Evolutionary conservation across 768 basidiomycete genomes (phyloP).

Genomic region (Clathrus columnatus): DNA sequence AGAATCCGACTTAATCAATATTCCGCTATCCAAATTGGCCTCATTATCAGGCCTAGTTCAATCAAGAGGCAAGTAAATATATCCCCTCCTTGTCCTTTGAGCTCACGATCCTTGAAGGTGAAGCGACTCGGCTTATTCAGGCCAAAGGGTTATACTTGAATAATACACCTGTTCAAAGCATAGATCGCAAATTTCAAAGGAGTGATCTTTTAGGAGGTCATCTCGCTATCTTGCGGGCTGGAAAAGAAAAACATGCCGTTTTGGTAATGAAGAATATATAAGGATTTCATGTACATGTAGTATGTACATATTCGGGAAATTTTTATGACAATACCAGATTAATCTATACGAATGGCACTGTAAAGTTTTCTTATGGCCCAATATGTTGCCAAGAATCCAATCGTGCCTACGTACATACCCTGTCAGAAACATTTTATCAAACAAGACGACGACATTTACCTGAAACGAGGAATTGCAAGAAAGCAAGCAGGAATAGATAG

Average conservation of each 20-base stretch:
- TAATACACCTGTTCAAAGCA: slow-evolving; percentile 44
- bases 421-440: slow-evolving; percentile 5
- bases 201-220: slow-evolving; percentile 50
- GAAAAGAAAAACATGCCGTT: slow-evolving; percentile 63
- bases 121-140: slow-evolving; percentile 51
- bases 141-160: slow-evolving; percentile 71
- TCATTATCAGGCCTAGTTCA: slow-evolving; percentile 46
- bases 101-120: slow-evolving; percentile 34
- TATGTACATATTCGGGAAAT: slow-evolving; percentile 1
- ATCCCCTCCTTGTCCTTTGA: background rate
- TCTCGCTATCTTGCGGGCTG: slow-evolving; percentile 60
- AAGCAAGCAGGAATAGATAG: slow-evolving; percentile 72
- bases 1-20: slow-evolving; percentile 41
- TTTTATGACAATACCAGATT: slow-evolving; percentile 8
- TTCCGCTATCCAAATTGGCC: slow-evolving; percentile 53
- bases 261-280: slow-evolving; percentile 30
- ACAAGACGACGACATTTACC: slow-evolving; percentile 37
- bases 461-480: slow-evolving; percentile 84
- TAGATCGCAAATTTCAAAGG: slow-evolving; percentile 30
- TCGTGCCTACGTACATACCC: slow-evolving; percentile 52
- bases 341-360: slow-evolving; percentile 71
- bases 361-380: slow-evolving; percentile 87
- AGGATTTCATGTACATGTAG: background rate
- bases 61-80: slow-evolving; percentile 51
- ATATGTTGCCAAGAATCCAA: slow-evolving; percentile 86